Evolutionary conservation across 345 rosid genomes (phyloP).

Genomic region (Murraya paniculata): DNA sequence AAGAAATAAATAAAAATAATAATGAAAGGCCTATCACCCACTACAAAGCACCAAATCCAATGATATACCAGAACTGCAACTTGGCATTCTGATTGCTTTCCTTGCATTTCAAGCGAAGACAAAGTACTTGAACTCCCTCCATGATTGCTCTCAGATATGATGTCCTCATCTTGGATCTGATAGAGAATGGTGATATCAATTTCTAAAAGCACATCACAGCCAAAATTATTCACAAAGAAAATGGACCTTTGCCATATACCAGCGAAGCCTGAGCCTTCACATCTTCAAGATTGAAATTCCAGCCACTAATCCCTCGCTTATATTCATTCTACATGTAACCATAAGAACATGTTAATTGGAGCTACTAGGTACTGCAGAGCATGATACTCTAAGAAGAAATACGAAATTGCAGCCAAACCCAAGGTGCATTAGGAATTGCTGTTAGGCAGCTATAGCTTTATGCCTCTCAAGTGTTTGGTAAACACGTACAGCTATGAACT

Average conservation of each 20-base stretch:
- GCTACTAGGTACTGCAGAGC: background rate
- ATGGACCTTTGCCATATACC: constrained; percentile 49
- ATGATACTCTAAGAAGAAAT: background rate
- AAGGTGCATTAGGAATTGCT: background rate
- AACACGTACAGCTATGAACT: too few species aligned
- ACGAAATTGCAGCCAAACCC: background rate
- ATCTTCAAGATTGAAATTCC: constrained; percentile 98
- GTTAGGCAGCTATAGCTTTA: too few species aligned
- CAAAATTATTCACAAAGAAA: background rate
- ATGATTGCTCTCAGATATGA: constrained; percentile 41
- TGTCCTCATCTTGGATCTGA: constrained; percentile 92
- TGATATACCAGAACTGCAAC: constrained; percentile 39
- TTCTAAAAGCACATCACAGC: background rate
- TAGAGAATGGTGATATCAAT: constrained; percentile 16
- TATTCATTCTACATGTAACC: constrained; percentile 74
- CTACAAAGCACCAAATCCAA: constrained; percentile 11
- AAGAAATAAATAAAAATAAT: constrained; percentile 3
- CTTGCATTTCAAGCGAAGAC: constrained; percentile 46
- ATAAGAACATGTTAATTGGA: constrained; percentile 2
- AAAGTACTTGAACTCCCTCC: constrained; percentile 56
- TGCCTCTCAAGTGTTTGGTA: too few species aligned
- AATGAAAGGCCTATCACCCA: background rate
- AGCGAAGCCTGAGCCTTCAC: constrained; percentile 97
- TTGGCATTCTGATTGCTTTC: constrained; percentile 43
- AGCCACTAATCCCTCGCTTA: constrained; percentile 93